Conservation (phyloP, 192 early-diverging fungal genomes). For the Coemansia sp. region DNA sequence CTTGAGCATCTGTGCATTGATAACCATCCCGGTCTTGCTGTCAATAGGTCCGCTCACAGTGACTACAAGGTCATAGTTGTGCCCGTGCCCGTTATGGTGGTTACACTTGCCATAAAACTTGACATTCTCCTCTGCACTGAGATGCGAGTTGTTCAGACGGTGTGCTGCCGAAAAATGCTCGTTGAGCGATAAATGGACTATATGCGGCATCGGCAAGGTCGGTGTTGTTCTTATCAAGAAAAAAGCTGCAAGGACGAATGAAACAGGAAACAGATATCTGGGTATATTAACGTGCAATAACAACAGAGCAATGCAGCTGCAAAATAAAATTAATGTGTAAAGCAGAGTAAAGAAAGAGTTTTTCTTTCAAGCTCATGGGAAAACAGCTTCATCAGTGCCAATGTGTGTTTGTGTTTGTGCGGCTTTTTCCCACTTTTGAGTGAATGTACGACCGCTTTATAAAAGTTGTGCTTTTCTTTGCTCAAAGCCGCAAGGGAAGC, state of each 20-base stretch:
- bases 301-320: slow-evolving; percentile 5
- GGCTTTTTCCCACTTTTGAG: too few relatives aligned
- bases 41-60: slow-evolving; percentile 59
- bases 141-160: slow-evolving; percentile 73
- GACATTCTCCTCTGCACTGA: slow-evolving; percentile 73
- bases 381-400: not conserved
- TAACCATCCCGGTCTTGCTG: slow-evolving; percentile 83
- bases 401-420: not conserved
- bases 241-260: too few relatives aligned
- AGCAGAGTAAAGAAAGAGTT: not conserved
- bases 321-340: too few relatives aligned
- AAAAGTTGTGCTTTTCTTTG: not conserved
- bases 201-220: slow-evolving; percentile 29
- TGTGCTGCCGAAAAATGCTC: slow-evolving; percentile 89
- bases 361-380: not conserved
- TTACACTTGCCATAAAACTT: slow-evolving; percentile 89
- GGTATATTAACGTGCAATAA: slow-evolving; percentile 11
- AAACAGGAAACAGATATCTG: too few relatives aligned
- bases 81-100: slow-evolving; percentile 79
- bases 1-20: slow-evolving; percentile 81
- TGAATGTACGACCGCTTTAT: too few relatives aligned
- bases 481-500: not conserved
- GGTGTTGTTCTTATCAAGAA: not conserved
- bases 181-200: slow-evolving; percentile 71
- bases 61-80: slow-evolving; percentile 74